phyloP scores from a whole-genome alignment of 2,329 filamentous ascomycete genomes.

The Botrytis elliptica region DNA sequence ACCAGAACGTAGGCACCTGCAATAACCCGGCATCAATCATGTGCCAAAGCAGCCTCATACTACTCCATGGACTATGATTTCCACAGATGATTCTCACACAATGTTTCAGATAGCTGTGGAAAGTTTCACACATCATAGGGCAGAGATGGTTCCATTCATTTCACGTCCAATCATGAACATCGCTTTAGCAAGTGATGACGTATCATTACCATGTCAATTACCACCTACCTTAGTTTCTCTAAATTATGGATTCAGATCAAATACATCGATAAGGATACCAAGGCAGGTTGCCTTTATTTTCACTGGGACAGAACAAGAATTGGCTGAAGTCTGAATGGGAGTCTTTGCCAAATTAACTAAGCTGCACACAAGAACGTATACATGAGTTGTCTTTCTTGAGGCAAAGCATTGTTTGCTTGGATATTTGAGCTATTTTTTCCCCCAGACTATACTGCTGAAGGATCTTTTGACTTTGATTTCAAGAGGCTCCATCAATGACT shows the following conservation, averaged over 20 bases:
- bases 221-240: background rate
- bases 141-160: background rate
- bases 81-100: background rate
- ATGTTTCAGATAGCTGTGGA: background rate
- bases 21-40: background rate
- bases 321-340: background rate
- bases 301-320: background rate
- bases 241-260: background rate
- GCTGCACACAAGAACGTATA: background rate
- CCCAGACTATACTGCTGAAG: background rate
- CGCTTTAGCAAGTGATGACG: background rate
- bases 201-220: background rate
- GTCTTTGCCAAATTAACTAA: background rate
- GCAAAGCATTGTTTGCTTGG: background rate
- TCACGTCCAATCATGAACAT: background rate
- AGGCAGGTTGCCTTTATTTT: background rate
- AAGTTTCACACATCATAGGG: constrained; percentile 3
- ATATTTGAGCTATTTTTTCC: background rate
- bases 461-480: background rate
- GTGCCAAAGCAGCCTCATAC: background rate
- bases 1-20: background rate
- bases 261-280: background rate
- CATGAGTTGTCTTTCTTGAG: background rate
- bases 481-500: background rate
- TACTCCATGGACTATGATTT: background rate